Conservation (phyloP, 306 rosid genomes). For the Lathyrus oleraceus region DNA sequence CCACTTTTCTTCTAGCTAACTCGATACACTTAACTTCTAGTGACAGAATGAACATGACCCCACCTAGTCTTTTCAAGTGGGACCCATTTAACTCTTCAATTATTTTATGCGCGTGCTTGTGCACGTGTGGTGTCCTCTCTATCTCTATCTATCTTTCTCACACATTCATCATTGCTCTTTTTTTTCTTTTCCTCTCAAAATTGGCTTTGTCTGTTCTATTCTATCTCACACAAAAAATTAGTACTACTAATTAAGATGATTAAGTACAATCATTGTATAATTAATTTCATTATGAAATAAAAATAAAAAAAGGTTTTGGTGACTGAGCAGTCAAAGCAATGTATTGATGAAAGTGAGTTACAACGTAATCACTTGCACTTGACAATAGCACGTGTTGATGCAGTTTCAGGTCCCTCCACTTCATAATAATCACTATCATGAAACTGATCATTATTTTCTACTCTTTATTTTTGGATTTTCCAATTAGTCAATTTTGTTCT, state of each 20-base stretch:
- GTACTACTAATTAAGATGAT: slow-evolving; percentile 3
- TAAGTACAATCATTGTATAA: not conserved
- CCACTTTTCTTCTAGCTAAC: not conserved
- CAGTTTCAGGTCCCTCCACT: slow-evolving; percentile 57
- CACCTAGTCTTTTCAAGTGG: slow-evolving; percentile 37
- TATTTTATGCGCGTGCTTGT: slow-evolving; percentile 60
- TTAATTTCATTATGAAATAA: not conserved
- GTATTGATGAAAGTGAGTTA: slow-evolving; percentile 29
- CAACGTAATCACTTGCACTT: slow-evolving; percentile 53
- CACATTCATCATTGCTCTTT: slow-evolving; percentile 3
- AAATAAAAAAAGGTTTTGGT: slow-evolving; percentile 37
- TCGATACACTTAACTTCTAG: slow-evolving; percentile 31
- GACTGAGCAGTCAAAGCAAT: slow-evolving; percentile 55
- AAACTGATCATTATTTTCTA: slow-evolving; percentile 31
- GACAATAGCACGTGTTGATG: slow-evolving; percentile 84
- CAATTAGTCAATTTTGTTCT: not conserved
- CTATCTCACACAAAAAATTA: too few species aligned
- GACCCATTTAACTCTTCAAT: slow-evolving; percentile 43
- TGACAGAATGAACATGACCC: slow-evolving; percentile 33
- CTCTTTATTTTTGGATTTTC: not conserved
- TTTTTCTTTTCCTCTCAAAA: slow-evolving; percentile 33
- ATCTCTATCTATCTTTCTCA: slow-evolving; percentile 29
- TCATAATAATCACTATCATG: slow-evolving; percentile 31
- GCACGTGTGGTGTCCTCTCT: slow-evolving; percentile 87
- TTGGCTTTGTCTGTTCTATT: not conserved